Evolutionary conservation across 495 filamentous ascomycete genomes (phyloP), one percentile per base, ranked within the genome.

Genomic region (Aspergillus incahuasiensis): DNA sequence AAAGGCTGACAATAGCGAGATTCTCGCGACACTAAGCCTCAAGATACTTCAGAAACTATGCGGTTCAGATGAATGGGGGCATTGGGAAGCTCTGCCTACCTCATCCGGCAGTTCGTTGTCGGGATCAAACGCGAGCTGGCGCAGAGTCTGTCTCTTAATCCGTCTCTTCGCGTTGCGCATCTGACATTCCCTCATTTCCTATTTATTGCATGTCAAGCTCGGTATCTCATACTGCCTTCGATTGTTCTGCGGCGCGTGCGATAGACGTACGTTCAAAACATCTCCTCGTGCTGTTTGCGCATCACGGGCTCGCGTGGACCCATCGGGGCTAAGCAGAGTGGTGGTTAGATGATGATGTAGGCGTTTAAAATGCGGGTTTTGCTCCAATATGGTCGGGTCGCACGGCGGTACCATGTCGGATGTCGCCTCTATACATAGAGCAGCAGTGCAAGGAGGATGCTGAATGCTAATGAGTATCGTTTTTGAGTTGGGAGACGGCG

Each of bases 321-420:
- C 84, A 75, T 86, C 79, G 0, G 78, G 67, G 54, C 85, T 83
- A 21, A 89, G 72, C 7, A 86, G 63, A 0, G 69, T 76, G 1
- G 71, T 77, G 0, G 84, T 84, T 6, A 89, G 61, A 16, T 78
- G 80, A 16, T 80, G 76, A 63, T 87, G 84, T 0, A 89, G 73
- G 24, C 70, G 74, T 48, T 84, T 81, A 58, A 89, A 89, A 43
- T 83, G 74, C 20, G 84, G 84, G 54, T 88, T 88, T 24, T 73
- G 74, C 47, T 81, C 71, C 1, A 89, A 70, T 44, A 89, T 75
- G 0, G 74, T 64, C 22, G 81, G 77, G 28, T 88, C 84, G 48
- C 87, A 76, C 6, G 83, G 84, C 0, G 85, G 84, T 3, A 88
- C 70, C 86, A 89, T 89, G 32, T 77, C 13, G n/a, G 25, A 9